Base-by-base conservation (phyloP, 257 asterid genomes). In the Lycium ferocissimum region DNA sequence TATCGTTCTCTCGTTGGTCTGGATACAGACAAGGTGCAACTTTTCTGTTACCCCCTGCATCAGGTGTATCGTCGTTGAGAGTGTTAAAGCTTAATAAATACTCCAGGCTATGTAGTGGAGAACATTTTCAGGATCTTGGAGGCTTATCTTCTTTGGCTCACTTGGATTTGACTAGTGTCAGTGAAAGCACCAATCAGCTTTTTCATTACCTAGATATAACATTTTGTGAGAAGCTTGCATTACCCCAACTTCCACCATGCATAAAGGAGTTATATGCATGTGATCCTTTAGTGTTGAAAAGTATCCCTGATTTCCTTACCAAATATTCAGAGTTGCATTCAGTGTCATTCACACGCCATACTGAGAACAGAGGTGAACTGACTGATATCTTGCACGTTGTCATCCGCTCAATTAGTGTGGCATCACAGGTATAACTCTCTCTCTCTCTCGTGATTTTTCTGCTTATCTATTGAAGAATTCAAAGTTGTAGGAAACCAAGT, bases 141-240 rank as follows among this genome's bases (percentile, higher is more conserved):
- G 62, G 65, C 9, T 78, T 78, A 78, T 78, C 47, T 53, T 78
- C 82, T 3, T 78, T 53, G 33, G 47, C 65, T 78, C 49, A 78
- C 65, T 33, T 78, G 65, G 82, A 78, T 78, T 78, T 78, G 26
- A 78, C 47, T 51, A 26, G 38, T 65, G 26, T 65, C 15, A 26
- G 14, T 22, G 82, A 78, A 37, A 78, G 65, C 47, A 33, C 2
- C 26, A 14, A 53, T 78, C 65, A 26, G 13, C 17, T 15, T 47
- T 53, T 78, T 53, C 65, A 78, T 78, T 78, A 78, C 82, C n/a
- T 78, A 53, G 82, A 78, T 58, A 78, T 78, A 53, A 78, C 82
- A 78, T 78, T 78, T 33, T 78, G 82, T 78, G 82, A 78, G 82
- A 78, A 51, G 65, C 63, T 78, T 26, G 63, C 45, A 9, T 14